Base-by-base conservation (phyloP, 495 filamentous ascomycete species). In the Chaetomium fimeti region DNA sequence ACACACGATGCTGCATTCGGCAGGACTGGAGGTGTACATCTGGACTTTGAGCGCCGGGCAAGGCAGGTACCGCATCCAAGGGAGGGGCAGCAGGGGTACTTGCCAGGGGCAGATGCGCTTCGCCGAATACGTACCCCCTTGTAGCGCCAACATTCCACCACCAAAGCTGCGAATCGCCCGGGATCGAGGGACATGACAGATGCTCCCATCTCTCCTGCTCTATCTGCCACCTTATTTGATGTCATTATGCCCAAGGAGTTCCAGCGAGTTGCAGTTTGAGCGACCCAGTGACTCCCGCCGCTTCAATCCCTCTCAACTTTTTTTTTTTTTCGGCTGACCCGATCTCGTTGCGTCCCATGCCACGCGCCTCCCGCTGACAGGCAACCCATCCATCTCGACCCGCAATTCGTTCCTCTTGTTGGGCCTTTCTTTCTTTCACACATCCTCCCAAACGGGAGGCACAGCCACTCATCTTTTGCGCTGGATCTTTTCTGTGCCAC, bases 301-400 rank as follows among this genome's bases (percentile, higher is more conserved):
- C 22, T 27, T 64, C 13, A 51, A 57, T 27, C 61, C 57, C 66
- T 68, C 66, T 4, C 72, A 43, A 61, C 55, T 65, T 69, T 66
- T 70, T 64, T 70, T 70, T 70, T 64, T 57, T 71, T 67, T 68
- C 38, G 38, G 57, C 60, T 67, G 52, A 63, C 68, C 62, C 62
- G 61, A 47, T 45, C 61, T 51, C 25, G 60, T 56, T 60, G 53
- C 64, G 36, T 62, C 60, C 45, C 65, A 62, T 61, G 57, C 56
- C 61, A 45, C 59, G 38, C 60, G 43, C 55, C 54, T 52, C 25
- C 64, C 59, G 12, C 45, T 64, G n/a, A 60, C 53, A 62, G 58
- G 57, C 60, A 58, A 45, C 55, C 29, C 61, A 25, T 22, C 59
- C 47, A 62, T 58, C 32, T 32, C 59, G 57, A 55, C 63, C 58